Evolutionary conservation across 345 rosid species (phyloP).

Genomic region (Citrus hindsii): DNA sequence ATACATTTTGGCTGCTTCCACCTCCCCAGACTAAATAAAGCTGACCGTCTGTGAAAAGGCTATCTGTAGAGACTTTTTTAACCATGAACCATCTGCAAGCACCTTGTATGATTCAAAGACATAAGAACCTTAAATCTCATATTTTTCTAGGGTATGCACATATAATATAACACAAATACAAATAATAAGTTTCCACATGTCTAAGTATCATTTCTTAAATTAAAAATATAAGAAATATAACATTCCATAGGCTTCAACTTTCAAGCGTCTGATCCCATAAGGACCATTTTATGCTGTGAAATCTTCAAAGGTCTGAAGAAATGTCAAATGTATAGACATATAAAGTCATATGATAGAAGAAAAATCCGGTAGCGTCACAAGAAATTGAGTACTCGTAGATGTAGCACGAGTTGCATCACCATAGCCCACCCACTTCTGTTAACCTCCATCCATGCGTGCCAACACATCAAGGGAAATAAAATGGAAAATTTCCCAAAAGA

Average conservation of each 20-base stretch:
- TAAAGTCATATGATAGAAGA: not conserved
- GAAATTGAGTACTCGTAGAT: not conserved
- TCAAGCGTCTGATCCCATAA: not conserved
- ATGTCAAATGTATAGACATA: slow-evolving; percentile 1
- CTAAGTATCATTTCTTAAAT: not conserved
- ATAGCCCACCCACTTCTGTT: not conserved
- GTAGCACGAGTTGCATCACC: slow-evolving; percentile 1
- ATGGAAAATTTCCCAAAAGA: not conserved
- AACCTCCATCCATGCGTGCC: not conserved
- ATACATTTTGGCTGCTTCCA: too few species aligned
- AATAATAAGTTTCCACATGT: not conserved
- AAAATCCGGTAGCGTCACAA: not conserved
- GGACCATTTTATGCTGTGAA: slow-evolving; percentile 5
- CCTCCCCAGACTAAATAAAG: too few species aligned
- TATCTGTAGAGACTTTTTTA: too few species aligned
- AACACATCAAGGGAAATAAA: not conserved
- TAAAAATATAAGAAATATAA: not conserved
- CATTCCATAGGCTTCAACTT: not conserved
- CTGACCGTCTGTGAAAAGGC: too few species aligned
- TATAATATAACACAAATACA: too few species aligned
- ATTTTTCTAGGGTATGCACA: too few species aligned
- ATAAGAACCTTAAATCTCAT: too few species aligned
- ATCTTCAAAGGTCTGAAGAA: slow-evolving; percentile 12
- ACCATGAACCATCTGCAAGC: too few species aligned
- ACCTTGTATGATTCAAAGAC: too few species aligned